Percentiles rank a stretch among this genome's conserved stretches.
These are phyloP conservation scores for Claviceps pazoutovae DNA, from an alignment of 2,329 filamentous ascomycete species.

Conservation along the genomic window DNA sequence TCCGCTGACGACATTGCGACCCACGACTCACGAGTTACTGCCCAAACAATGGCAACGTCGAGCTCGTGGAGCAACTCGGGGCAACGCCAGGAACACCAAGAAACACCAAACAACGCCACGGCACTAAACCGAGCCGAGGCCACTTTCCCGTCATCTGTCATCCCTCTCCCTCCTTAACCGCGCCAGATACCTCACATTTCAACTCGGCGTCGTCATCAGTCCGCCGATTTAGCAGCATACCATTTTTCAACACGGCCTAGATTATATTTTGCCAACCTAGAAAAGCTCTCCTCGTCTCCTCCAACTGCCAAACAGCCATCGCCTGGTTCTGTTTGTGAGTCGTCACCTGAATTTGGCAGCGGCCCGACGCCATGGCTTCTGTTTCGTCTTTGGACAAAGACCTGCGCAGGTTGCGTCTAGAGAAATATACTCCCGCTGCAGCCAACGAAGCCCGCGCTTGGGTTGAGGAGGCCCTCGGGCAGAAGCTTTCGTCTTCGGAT, in stretches of 20 bases:
- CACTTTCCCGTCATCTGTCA: not conserved
- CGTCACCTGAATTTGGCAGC: not conserved
- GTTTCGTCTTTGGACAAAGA: slow-evolving; percentile 91
- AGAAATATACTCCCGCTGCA: slow-evolving; percentile 82
- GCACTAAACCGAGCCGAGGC: not conserved
- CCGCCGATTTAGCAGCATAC: not conserved
- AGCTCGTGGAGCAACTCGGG: too few relatives aligned
- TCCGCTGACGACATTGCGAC: too few relatives aligned
- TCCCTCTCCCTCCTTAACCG: not conserved
- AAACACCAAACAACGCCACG: too few relatives aligned
- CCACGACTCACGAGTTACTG: too few relatives aligned
- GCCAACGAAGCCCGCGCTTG: slow-evolving; percentile 73
- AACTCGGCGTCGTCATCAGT: not conserved
- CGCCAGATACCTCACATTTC: too few relatives aligned
- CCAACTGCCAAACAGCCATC: not conserved
- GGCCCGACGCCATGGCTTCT: slow-evolving; percentile 56
- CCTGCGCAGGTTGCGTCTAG: slow-evolving; percentile 81
- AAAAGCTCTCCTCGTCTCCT: not conserved
- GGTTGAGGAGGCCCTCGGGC: slow-evolving; percentile 72
- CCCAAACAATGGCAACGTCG: too few relatives aligned
- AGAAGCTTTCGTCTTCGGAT: slow-evolving; percentile 58
- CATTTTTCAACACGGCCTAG: not conserved
- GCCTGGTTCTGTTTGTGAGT: not conserved
- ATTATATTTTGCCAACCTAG: not conserved
- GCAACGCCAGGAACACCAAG: too few relatives aligned